Conservation (phyloP, 306 rosid species). For the Vicia faba region DNA sequence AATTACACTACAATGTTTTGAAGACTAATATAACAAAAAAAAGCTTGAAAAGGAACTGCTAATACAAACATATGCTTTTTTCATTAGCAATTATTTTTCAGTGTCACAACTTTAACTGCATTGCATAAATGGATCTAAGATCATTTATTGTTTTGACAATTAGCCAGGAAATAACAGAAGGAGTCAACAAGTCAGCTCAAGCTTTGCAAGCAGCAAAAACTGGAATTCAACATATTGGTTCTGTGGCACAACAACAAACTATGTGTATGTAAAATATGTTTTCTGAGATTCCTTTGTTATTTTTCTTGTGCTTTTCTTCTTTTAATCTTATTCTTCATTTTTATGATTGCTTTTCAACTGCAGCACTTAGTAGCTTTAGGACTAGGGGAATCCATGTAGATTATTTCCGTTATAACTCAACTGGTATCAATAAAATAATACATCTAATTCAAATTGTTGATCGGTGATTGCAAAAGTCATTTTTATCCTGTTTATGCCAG, state of each 20-base stretch:
- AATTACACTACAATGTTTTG: not conserved
- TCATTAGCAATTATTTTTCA: slow-evolving; percentile 15
- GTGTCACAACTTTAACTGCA: slow-evolving; percentile 1
- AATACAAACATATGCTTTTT: slow-evolving; percentile 14
- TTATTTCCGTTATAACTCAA: slow-evolving; percentile 15
- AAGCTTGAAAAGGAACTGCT: slow-evolving; percentile 4
- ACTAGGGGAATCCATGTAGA: too few species aligned
- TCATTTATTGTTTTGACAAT: slow-evolving; percentile 35
- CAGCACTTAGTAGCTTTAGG: slow-evolving; percentile 26
- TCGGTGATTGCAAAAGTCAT: not conserved
- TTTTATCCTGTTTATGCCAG: slow-evolving; percentile 10
- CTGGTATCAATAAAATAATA: slow-evolving; percentile 6
- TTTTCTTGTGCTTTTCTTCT: not conserved
- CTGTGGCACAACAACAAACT: slow-evolving; percentile 83
- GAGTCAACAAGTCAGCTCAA: slow-evolving; percentile 85
- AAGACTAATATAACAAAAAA: slow-evolving; percentile 7
- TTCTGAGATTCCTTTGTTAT: slow-evolving; percentile 14
- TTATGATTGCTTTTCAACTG: slow-evolving; percentile 23
- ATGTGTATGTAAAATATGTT: slow-evolving; percentile 60
- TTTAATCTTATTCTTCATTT: slow-evolving; percentile 7
- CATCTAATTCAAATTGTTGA: slow-evolving; percentile 1
- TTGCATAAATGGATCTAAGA: slow-evolving; percentile 25
- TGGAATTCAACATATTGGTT: slow-evolving; percentile 79
- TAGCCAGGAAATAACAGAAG: slow-evolving; percentile 94
- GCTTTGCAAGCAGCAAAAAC: slow-evolving; percentile 91